Percentiles rank a stretch among this genome's conserved stretches.
Evolutionary conservation across 1,284 basidiomycete genomes (phyloP).

Genomic region (Ustilago cynodontis): DNA sequence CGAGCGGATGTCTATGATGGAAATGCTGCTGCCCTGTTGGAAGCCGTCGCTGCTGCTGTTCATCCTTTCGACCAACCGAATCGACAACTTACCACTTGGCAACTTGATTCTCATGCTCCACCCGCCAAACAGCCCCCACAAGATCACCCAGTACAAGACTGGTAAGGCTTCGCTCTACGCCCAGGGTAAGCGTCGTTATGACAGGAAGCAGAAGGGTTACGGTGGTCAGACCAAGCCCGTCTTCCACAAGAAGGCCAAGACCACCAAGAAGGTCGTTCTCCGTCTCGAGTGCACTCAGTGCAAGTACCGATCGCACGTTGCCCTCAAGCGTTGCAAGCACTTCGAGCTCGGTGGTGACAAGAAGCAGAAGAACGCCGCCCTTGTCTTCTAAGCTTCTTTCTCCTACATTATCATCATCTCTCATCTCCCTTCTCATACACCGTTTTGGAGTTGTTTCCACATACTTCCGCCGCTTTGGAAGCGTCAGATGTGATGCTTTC

Average conservation of each 20-base stretch:
- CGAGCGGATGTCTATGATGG: too few species aligned
- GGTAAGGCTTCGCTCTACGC: constrained; percentile 73
- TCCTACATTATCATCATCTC: neutral
- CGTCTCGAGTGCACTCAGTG: constrained; percentile 97
- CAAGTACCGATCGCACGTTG: constrained; percentile 85
- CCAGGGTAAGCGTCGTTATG: constrained; percentile 99
- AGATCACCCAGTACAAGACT: constrained; percentile 71
- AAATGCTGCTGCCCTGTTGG: neutral
- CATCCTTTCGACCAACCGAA: too few species aligned
- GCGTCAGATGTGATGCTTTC: constrained; percentile 21
- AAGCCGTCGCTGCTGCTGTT: neutral
- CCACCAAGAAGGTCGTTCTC: constrained; percentile 99
- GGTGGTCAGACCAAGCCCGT: constrained; percentile 99
- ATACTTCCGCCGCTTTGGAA: constrained; percentile 11
- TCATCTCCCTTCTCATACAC: neutral
- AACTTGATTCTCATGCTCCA: too few species aligned
- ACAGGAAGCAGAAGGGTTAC: constrained; percentile 96
- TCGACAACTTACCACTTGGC: constrained; percentile 11
- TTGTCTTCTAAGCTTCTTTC: constrained; percentile 76
- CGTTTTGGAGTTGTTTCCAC: constrained; percentile 8
- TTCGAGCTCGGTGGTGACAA: constrained; percentile 99
- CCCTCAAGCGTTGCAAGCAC: constrained; percentile 99
- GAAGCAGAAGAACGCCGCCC: constrained; percentile 97
- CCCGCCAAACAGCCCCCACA: constrained; percentile 61
- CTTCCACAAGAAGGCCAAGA: constrained; percentile 94